Evolutionary conservation across 352 stramenopile genomes (phyloP).

Genomic region (Pythium pyrilobum): DNA sequence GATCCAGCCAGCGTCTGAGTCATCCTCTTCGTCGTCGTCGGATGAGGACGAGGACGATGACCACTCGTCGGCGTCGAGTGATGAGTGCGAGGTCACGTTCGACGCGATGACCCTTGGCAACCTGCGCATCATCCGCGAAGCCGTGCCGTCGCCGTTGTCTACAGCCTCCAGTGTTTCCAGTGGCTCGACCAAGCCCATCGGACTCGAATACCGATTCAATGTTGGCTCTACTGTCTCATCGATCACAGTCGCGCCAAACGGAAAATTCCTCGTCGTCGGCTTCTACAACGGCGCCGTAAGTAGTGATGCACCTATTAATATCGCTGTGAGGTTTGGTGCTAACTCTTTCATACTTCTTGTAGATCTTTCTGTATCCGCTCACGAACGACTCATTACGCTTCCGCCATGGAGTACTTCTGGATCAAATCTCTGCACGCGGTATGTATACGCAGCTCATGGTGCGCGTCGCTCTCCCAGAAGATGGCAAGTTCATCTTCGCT

Average conservation of each 20-base stretch:
- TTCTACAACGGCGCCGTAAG: constrained; percentile 74
- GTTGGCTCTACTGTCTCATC: constrained; percentile 71
- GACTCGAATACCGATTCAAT: constrained; percentile 57
- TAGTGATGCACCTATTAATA: no score
- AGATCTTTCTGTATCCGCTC: constrained; percentile 63
- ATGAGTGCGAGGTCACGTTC: constrained; percentile 56
- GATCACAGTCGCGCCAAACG: constrained; percentile 61
- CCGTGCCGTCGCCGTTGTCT: constrained; percentile 32
- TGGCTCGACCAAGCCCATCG: constrained; percentile 17
- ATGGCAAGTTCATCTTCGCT: constrained; percentile 84
- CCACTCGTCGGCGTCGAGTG: constrained; percentile 18
- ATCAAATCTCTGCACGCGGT: constrained; percentile 70
- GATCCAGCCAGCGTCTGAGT: neutral
- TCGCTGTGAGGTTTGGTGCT: neutral
- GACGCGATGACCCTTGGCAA: constrained; percentile 61
- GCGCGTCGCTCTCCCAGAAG: constrained; percentile 61
- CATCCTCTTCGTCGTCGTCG: constrained; percentile 15
- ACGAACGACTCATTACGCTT: constrained; percentile 56
- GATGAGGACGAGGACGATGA: constrained; percentile 13
- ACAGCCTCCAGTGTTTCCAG: constrained; percentile 31
- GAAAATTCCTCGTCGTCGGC: constrained; percentile 69
- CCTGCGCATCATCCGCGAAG: constrained; percentile 47
- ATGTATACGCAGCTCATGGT: constrained; percentile 86
- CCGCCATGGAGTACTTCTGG: constrained; percentile 66
- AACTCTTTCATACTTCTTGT: neutral